phyloP scores from a whole-genome alignment of 306 rosid genomes.

The Medicago ruthenica region DNA sequence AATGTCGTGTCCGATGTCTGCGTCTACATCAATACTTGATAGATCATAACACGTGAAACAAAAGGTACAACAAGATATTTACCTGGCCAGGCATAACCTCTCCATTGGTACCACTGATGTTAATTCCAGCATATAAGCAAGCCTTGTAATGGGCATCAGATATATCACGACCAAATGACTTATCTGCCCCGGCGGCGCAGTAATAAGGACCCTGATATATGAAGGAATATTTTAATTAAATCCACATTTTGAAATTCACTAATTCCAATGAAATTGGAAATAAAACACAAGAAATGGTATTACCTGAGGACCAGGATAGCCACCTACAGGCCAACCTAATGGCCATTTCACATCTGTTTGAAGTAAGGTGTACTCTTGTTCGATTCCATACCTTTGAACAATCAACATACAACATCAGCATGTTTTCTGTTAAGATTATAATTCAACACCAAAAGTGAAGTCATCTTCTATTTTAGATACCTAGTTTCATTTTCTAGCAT shows the following conservation, averaged over 20 bases:
- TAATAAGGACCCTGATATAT: slow-evolving; percentile 88
- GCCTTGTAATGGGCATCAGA: slow-evolving; percentile 99
- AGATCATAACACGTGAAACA: slow-evolving; percentile 32
- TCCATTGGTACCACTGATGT: slow-evolving; percentile 96
- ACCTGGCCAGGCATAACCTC: slow-evolving; percentile 99
- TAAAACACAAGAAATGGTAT: slow-evolving; percentile 15
- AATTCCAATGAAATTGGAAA: slow-evolving; percentile 33
- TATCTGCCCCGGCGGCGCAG: slow-evolving; percentile 94
- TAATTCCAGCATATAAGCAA: slow-evolving; percentile 94
- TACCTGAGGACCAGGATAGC: slow-evolving; percentile 99
- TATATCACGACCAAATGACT: slow-evolving; percentile 98
- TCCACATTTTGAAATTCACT: slow-evolving; percentile 5
- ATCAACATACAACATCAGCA: slow-evolving; percentile 47
- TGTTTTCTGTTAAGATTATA: slow-evolving; percentile 32
- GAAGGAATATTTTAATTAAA: slow-evolving; percentile 17
- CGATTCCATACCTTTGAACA: slow-evolving; percentile 87
- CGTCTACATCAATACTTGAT: background rate
- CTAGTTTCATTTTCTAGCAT: background rate
- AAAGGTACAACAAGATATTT: slow-evolving; percentile 39
- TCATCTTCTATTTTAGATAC: slow-evolving; percentile 30
- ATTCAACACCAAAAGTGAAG: slow-evolving; percentile 38
- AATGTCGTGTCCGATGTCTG: background rate
- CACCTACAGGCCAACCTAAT: slow-evolving; percentile 98
- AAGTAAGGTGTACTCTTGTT: slow-evolving; percentile 98
- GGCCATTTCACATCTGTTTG: slow-evolving; percentile 95